Evolutionary conservation across 2,329 filamentous ascomycete genomes (phyloP), one percentile per base, ranked within the genome.

Genomic region (Apiospora pterosperma): DNA sequence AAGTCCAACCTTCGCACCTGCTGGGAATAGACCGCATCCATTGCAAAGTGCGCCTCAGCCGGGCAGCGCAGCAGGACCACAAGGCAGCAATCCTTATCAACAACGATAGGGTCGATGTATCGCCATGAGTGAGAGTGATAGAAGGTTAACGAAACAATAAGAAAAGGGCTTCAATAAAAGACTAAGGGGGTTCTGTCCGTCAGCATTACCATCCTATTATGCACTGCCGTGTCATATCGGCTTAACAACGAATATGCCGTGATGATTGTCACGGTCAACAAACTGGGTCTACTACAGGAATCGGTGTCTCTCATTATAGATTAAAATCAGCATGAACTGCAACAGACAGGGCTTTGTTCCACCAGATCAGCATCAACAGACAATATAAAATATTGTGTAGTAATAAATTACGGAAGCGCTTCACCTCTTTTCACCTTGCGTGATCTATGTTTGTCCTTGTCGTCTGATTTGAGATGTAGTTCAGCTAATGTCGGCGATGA

Each of bases 11-110:
- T 39, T 39, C 36, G 12, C 36, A n/a, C n/a, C n/a, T n/a, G n/a
- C n/a, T 5, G 39, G 39, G 3, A 42, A 7, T n/a, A 42, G n/a
- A 23, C 42, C 42, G 6, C 21, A 48, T 48, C 21, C 42, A 28
- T 16, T 48, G 42, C 42, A 48, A 28, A 48, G 23, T 48, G 21
- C 42, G 16, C 42, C 42, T 28, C 42, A 48, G 23, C 42, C 42
- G 28, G 16, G 23, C 23, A 48, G 61, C 58, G 38, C 58, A n/a
- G 65, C 62, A n/a, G 67, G 68, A 42, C 55, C 68, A 38, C 64
- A 64, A 36, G 36, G 21, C 34, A 65, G 65, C 25, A 68, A 70
- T 44, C 63, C 64, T 31, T 67, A 69, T 36, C 70, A 71, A 65
- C 69, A n/a, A 31, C 59, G 59, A 41, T 61, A 61, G 59, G 59